phyloP scores from a whole-genome alignment of 257 asterid species.

The Mitragyna speciosa region DNA sequence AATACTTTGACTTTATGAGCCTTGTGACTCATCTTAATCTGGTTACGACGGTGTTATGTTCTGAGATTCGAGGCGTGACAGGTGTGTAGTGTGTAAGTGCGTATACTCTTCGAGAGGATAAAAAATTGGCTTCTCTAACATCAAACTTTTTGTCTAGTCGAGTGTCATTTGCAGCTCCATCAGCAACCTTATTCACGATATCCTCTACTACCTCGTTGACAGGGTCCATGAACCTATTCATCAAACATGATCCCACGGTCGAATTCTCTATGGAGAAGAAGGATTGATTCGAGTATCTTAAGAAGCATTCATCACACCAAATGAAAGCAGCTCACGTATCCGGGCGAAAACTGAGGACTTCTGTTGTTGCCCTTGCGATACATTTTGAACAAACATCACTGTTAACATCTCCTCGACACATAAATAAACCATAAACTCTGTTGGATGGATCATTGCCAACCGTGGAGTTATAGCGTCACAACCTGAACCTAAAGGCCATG shows the following conservation, averaged over 20 bases:
- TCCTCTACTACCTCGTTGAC: background rate
- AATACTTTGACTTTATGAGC: too few relatives aligned
- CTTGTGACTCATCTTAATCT: too few relatives aligned
- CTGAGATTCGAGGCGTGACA: too few relatives aligned
- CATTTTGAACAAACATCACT: background rate
- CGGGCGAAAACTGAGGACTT: background rate
- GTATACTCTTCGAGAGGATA: background rate
- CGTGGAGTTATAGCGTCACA: background rate
- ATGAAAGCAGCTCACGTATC: background rate
- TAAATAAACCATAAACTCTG: constrained; percentile 3
- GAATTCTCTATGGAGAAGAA: background rate
- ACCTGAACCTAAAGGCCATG: too few relatives aligned
- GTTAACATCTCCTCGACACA: constrained; percentile 26
- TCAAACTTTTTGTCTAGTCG: background rate
- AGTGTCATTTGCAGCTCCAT: constrained; percentile 1
- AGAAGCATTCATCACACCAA: constrained; percentile 13
- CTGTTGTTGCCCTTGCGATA: background rate
- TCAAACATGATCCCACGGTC: rapidly evolving
- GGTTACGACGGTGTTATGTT: too few relatives aligned
- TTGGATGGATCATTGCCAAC: background rate
- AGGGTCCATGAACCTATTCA: background rate
- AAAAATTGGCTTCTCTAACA: background rate
- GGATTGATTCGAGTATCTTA: constrained; percentile 12
- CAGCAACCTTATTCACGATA: background rate
- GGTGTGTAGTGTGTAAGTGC: background rate